Base-by-base conservation (phyloP, 2,329 filamentous ascomycete species). In the Aspergillus melleus region DNA sequence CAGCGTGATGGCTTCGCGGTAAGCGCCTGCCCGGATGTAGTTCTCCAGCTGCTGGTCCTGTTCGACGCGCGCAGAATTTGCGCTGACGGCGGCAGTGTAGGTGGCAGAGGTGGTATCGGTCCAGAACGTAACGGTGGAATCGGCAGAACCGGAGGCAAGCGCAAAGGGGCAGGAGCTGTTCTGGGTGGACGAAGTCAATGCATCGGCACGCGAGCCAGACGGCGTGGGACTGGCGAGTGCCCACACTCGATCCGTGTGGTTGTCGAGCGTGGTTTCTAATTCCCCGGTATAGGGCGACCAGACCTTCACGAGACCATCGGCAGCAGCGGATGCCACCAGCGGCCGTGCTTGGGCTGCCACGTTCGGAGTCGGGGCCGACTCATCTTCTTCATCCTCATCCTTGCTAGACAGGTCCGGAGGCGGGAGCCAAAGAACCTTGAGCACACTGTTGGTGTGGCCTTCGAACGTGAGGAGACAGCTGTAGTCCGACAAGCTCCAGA, bases 221-320 rank as follows among this genome's bases (percentile, higher is more conserved):
- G 75, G 70, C 3, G 70, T 82, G 71, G 50, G 89, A 83, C 73
- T 94, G 84, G 91, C 86, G 19, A 98, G 80, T 0, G 92, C 92
- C 93, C 93, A 97, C 1, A 98, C 93, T 59, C 95, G 87, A 77
- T 99, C 95, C 68, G 92, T 92, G 75, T 99, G 95, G 77, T 98
- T 98, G 77, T 99, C 95, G 4, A 99, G 84, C 0, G 95, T 99
- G 65, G 90, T 90, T 66, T 93, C 91, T 2, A 88, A 83, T 75
- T 98, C 95, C 51, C 93, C 92, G 1, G 85, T 88, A 71, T 90
- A 89, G 12, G 90, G 90, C 68, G 96, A 91, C 95, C 95, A 99
- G 32, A 99, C 87, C 77, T 98, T 99, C 60, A 99, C 92, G 3
- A 99, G 84, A 2, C 95, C 95, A 75, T 99, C 96, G 60, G 92